phyloP scores from a whole-genome alignment of 1,139 yeast genomes.

The Yamadazyma conglobata region DNA sequence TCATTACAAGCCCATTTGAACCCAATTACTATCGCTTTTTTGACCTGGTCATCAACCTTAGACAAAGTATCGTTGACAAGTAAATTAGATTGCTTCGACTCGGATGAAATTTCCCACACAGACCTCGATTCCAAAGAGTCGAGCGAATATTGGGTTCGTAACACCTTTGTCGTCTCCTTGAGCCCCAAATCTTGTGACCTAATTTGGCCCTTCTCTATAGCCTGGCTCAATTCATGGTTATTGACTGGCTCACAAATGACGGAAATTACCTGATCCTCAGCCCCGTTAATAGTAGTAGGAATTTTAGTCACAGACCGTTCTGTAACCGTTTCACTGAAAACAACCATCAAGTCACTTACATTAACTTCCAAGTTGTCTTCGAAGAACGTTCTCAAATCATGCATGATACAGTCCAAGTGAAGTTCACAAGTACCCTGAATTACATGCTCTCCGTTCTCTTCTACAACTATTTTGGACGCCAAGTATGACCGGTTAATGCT shows the following conservation, averaged over 20 bases:
- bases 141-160: conserved; percentile 67
- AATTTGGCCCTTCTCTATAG: conserved; percentile 53
- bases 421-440: conserved; percentile 84
- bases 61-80: conserved; percentile 76
- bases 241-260: conserved; percentile 77
- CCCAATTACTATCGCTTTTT: conserved; percentile 64
- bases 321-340: conserved; percentile 73
- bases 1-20: conserved; percentile 81
- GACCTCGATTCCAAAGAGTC: conserved; percentile 82
- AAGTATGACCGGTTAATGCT: conserved; percentile 62
- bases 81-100: conserved; percentile 51
- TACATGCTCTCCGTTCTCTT: conserved; percentile 86
- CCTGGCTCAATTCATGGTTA: conserved; percentile 45
- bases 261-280: conserved; percentile 57
- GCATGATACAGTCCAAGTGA: conserved; percentile 78
- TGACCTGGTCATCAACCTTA: no score
- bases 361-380: conserved; percentile 65
- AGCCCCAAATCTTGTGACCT: conserved; percentile 27
- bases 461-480: conserved; percentile 65
- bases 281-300: conserved; percentile 35
- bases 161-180: conserved; percentile 47
- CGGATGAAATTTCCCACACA: conserved; percentile 71
- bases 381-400: conserved; percentile 64
- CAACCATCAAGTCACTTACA: conserved; percentile 81
- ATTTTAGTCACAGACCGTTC: conserved; percentile 69